Base-by-base conservation (phyloP, 140 eudicot genomes). In the Bidens hawaiensis region DNA sequence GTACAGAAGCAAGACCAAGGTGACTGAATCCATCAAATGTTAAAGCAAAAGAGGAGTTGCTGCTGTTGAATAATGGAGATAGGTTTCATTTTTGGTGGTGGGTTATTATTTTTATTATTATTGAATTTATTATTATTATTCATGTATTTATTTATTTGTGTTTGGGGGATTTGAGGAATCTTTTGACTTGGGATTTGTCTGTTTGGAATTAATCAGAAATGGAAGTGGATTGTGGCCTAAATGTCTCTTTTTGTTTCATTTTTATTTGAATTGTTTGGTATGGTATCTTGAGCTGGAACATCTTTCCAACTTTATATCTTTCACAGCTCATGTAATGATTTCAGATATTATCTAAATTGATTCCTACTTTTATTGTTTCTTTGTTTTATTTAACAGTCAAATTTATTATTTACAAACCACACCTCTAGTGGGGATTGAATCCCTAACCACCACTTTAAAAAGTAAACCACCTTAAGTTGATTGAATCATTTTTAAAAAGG, bases 1-100 rank as follows among this genome's bases (percentile, higher is more conserved):
- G 52, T 93, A 82, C 77, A 87, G 99, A 88, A 84, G 84, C 83
- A 87, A 85, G 77, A 78, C 76, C 82, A 81, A 88, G 72, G 64
- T 38, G 64, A 48, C 84, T 3, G 47, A 21, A 19, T 26, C 56
- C 40, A 40, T 48, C 54, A 26, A 47, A 69, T 51, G 16, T 15
- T 67, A 28, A 51, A 49, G 23, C 61, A 28, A 21, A 22, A 54
- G 30, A 42, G 41, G 42, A 6, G 54, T 2, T 59, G 55, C 9
- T 50, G n/a, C n/a, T 71, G 56, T 61, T 60, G 55, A 51, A 71
- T 71, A 60, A 49, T 66, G 11, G 60, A 46, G 58, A 16, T 61
- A 60, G 58, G 63, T 65, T 74, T 69, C 52, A 47, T 41, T 69
- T 79, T 42, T 57, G 66, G 56, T 75, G 23, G 33, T 27, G 41